Evolutionary conservation across 352 stramenopile genomes (phyloP), one percentile per base, ranked within the genome.

Genomic region (Achlya hypogyna): DNA sequence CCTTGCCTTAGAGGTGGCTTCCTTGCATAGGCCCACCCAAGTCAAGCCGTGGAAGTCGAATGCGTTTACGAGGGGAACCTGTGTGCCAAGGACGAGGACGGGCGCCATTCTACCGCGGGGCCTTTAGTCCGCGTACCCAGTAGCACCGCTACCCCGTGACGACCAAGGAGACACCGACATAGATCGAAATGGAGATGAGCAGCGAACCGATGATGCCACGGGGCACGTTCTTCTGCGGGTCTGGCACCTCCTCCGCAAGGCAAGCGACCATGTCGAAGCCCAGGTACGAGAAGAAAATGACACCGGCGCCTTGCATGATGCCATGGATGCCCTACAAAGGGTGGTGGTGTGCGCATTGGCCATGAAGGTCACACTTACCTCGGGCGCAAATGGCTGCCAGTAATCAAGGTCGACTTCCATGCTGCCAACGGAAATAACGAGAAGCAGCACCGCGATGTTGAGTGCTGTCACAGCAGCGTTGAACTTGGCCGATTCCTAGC

Each of bases 211-310:
- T 93, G 63, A 98, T 97, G 28, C 88, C 91, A 47, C 95, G 93
- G 2, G 91, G 92, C 35, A 97, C 74, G 42, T 94, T 96, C 27
- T 73, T 78, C 65, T 97, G 88, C 4, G 91, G 91, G 53, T 96
- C 78, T 23, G 93, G 76, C 1, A 97, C 89, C 72, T 98, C 92
- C 69, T 97, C 91, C 0, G 88, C 88, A 27, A 97, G 77, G 72
- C 87, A 97, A 5, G 88, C 85, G 27, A 97, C 90, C 88, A 97
- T 96, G 65, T 98, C 92, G 73, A 98, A 98, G 32, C 89, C 89
- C 38, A 97, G 72, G 67, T 96, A 97, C 22, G 87, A 80, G 52
- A 98, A 97, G 72, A 96, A 98, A 23, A 96, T 89, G 45, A 97
- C 88, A 1, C 86, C 85, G 25, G 87, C 85, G 34, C 83, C 86